Evolutionary conservation across 2,329 filamentous ascomycete species (phyloP), one percentile per base, ranked within the genome.

Genomic region (Colletotrichum spaethianum): DNA sequence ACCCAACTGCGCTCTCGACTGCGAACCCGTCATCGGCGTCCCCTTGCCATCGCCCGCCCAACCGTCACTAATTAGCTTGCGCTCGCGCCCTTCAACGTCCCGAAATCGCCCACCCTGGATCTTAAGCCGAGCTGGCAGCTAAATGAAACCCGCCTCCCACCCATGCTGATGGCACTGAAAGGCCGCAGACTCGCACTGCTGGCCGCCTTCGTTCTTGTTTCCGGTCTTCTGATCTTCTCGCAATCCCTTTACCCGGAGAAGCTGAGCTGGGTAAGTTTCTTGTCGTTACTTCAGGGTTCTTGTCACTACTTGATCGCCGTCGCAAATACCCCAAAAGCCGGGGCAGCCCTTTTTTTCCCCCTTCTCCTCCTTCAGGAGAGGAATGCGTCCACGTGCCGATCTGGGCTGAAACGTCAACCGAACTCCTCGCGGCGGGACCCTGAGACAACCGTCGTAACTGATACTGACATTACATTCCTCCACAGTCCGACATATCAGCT

Each of bases 241-340:
- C 72, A 74, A 48, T 63, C 67, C 5, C 69, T 70, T 9, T 67
- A 68, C 23, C 67, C 70, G 26, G 66, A 71, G 36, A 63, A 65
- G 26, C 16, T 73, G 28, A 72, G 60, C 60, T 74, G 72, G 73
- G 73, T 74, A 55, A 74, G 73, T 69, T 50, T 55, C n/a, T 50
- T 40, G 36, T 60, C 40, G 59, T 64, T 33, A 48, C 70, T 59
- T 52, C 52, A 55, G 26, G 60, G 9, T 63, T 48, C 38, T 40
- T 28, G 40, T 44, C 48, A 26, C 14, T 18, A 60, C 31, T 53
- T 60, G 59, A 64, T 64, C 65, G 60, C 28, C 65, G 53, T 64
- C 53, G 60, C 59, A 60, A 69, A 26, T 16, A 23, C 26, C 20
- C 23, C 36, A 26, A 48, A 31, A 42, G 44, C 59, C 11, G 44